Conservation (phyloP, 2,329 filamentous ascomycete genomes). For the Fusarium devonianum region DNA sequence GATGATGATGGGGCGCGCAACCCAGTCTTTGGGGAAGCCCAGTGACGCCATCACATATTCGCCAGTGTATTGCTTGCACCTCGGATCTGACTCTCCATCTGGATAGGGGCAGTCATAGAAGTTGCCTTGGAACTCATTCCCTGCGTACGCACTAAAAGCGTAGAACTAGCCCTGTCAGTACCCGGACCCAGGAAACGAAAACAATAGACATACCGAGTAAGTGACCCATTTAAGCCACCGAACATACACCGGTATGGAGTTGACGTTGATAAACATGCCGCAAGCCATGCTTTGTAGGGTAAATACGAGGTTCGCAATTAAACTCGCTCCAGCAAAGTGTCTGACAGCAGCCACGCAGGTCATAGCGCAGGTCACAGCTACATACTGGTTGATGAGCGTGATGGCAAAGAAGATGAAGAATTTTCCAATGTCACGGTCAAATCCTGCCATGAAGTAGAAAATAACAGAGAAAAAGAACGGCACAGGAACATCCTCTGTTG, state of each 20-base stretch:
- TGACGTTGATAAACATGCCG: slow-evolving; percentile 77
- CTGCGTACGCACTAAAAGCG: slow-evolving; percentile 72
- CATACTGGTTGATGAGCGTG: slow-evolving; percentile 74
- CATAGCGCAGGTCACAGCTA: slow-evolving; percentile 75
- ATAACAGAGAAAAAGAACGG: slow-evolving; percentile 74
- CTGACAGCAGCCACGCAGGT: slow-evolving; percentile 70
- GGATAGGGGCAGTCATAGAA: slow-evolving; percentile 77
- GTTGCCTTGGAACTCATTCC: slow-evolving; percentile 74
- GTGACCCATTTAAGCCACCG: slow-evolving; percentile 77
- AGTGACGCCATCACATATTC: slow-evolving; percentile 72
- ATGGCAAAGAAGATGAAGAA: slow-evolving; percentile 78
- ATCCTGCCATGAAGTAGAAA: slow-evolving; percentile 81
- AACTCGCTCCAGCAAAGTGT: slow-evolving; percentile 72
- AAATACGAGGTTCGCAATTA: slow-evolving; percentile 76
- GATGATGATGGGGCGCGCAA: slow-evolving; percentile 69
- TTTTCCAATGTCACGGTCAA: slow-evolving; percentile 66
- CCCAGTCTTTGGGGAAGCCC: slow-evolving; percentile 72
- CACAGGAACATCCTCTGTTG: slow-evolving; percentile 76
- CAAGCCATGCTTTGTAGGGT: slow-evolving; percentile 78
- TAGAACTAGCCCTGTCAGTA: slow-evolving; percentile 62
- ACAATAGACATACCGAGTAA: slow-evolving; percentile 56
- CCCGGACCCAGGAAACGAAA: accelerated
- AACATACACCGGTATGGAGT: slow-evolving; percentile 78
- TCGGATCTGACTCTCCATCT: slow-evolving; percentile 68
- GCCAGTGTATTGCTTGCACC: slow-evolving; percentile 73